Base-by-base conservation (phyloP, 1,284 basidiomycete species). In the Cystobasidium sp. region DNA sequence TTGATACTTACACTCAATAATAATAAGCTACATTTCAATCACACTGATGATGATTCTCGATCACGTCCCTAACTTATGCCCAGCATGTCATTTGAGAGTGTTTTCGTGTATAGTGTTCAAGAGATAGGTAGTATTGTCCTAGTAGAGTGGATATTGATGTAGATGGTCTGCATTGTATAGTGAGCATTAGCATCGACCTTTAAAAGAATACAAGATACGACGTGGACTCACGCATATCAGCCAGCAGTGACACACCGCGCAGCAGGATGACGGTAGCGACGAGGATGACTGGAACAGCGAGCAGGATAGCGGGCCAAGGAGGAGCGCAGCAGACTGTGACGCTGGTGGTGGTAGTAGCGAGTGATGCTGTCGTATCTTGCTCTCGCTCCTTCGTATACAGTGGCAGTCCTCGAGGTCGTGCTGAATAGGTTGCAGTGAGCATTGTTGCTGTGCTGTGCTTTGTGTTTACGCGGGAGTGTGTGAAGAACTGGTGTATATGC, bases 271-370 rank as follows among this genome's bases (percentile, higher is more conserved):
- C 56, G 39, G 37, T n/a, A 39, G 37, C 43, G 18, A 59, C 39
- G 56, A 59, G 56, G 37, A 59, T 39, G 56, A 59, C 43, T 10
- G 39, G 37, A 3, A 59, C n/a, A 59, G 56, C 56, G 37, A 59
- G 56, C 14, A 31, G 43, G 56, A 43, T 16, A n/a, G 39, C 18
- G 1, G 39, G 56, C 56, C 56, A 59, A 16, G 56, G 56, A 18
- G 31, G 9, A 9, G 37, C 14, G 39, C 16, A 14, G 9, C 16
- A 59, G 39, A 7, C 18, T 9, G 56, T 59, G 39, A 59, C 10
- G 39, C 39, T 39, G 56, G 39, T 39, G 6, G 56, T 2, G 0
- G 56, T 41, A 39, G 37, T 41, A 0, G 37, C 1, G 6, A 39
- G 2, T 37, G 55, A 37, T 7, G 53, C 6, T 5, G 55, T 37